A percentile compares a stretch with the other conserved stretches of the same genome.
Evolutionary conservation across 202 grass and related monocot species (phyloP).

Genomic region (Saccharum hybrid): DNA sequence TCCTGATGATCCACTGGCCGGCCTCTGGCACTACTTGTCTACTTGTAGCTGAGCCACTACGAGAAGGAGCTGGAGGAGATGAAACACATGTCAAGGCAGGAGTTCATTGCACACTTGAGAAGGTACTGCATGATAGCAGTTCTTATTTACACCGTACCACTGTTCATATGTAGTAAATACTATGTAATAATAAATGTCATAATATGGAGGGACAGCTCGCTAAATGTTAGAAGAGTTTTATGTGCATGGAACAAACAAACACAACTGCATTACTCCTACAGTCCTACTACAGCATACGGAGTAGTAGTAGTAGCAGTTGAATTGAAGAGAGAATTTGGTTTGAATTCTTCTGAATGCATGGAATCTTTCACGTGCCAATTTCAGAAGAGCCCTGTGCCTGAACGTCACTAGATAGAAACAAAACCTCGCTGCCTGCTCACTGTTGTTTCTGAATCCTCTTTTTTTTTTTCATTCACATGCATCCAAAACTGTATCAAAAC

Average conservation of each 20-base stretch:
- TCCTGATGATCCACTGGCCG: not conserved
- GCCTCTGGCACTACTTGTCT: slow-evolving; percentile 8
- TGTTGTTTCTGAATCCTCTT: slow-evolving; percentile 16
- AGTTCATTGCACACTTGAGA: slow-evolving; percentile 80
- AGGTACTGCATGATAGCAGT: slow-evolving; percentile 46
- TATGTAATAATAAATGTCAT: no score
- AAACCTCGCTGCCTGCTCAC: slow-evolving; percentile 3
- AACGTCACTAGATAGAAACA: slow-evolving; percentile 31
- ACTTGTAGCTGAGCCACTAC: slow-evolving; percentile 59
- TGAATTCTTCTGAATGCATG: not conserved
- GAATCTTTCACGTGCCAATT: slow-evolving; percentile 32
- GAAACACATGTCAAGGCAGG: slow-evolving; percentile 82
- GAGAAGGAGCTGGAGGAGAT: slow-evolving; percentile 90
- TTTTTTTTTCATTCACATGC: not conserved
- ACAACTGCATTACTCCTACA: no score
- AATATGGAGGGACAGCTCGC: no score
- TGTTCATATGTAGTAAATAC: no score
- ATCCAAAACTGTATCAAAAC: slow-evolving; percentile 40
- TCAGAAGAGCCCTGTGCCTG: not conserved
- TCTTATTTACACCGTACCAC: no score
- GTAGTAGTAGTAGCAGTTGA: no score
- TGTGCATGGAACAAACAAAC: no score
- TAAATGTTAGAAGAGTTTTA: no score
- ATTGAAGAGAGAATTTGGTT: no score
- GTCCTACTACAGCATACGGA: no score